A percentile compares a stretch with the other conserved stretches of the same genome.
phyloP scores from a whole-genome alignment of 352 stramenopile genomes.

The Pseudoperonospora humuli region DNA sequence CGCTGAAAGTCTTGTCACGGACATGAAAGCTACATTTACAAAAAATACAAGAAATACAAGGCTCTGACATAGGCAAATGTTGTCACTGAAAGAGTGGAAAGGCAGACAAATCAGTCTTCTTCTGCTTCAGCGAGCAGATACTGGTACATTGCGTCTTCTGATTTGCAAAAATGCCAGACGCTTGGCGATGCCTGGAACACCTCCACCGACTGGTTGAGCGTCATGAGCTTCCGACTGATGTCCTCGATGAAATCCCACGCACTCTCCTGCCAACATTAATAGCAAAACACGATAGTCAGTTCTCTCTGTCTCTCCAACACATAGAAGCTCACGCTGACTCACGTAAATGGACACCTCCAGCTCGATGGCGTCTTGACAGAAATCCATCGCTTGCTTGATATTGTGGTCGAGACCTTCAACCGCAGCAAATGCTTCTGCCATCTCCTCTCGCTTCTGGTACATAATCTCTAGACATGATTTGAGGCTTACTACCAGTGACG shows the following conservation, averaged over 20 bases:
- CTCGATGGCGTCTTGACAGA: slow-evolving; percentile 77
- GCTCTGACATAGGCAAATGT: no score
- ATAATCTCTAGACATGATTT: slow-evolving; percentile 83
- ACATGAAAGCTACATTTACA: no score
- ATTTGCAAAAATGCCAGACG: slow-evolving; percentile 82
- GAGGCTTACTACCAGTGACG: slow-evolving; percentile 68
- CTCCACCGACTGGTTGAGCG: slow-evolving; percentile 52
- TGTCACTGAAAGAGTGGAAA: no score
- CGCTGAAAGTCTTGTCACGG: no score
- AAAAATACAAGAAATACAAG: no score
- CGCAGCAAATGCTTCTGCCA: slow-evolving; percentile 62
- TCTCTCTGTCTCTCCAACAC: not conserved
- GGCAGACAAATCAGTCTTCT: slow-evolving; percentile 44
- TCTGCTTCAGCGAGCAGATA: slow-evolving; percentile 72
- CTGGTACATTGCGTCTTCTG: slow-evolving; percentile 66
- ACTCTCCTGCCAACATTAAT: slow-evolving; percentile 41
- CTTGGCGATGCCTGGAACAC: slow-evolving; percentile 63
- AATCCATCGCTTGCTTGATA: slow-evolving; percentile 73
- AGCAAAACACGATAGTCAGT: slow-evolving; percentile 7
- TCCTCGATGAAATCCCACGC: slow-evolving; percentile 74
- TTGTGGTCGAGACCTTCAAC: slow-evolving; percentile 70
- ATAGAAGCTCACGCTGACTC: slow-evolving; percentile 4
- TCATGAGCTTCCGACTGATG: slow-evolving; percentile 62
- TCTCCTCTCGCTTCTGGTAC: slow-evolving; percentile 73
- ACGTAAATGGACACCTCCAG: slow-evolving; percentile 69